These are phyloP conservation scores for Ustilago sp. DNA, from an alignment of 1,284 basidiomycete genomes.

Conservation along the genomic window DNA sequence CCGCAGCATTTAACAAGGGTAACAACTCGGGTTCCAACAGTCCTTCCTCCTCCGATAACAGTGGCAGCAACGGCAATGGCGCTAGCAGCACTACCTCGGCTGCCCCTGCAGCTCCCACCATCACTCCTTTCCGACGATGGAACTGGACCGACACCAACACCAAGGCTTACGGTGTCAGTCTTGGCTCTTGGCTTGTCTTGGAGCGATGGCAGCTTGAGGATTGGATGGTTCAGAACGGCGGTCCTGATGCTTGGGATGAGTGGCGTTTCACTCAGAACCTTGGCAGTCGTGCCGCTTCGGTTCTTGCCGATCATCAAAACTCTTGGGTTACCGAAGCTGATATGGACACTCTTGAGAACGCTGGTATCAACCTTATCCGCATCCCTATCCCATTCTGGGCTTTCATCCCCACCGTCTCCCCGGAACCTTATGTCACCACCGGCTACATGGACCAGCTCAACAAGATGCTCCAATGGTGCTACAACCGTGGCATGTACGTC, in stretches of 20 bases:
- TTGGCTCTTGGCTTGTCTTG: conserved; percentile 67
- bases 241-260: conserved; percentile 69
- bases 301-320: conserved; percentile 68
- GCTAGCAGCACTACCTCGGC: conserved; percentile 16
- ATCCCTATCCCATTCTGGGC: conserved; percentile 70
- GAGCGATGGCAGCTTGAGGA: conserved; percentile 71
- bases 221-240: conserved; percentile 69
- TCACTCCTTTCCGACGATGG: conserved; percentile 60
- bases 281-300: conserved; percentile 50
- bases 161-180: conserved; percentile 65
- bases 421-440: conserved; percentile 58
- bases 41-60: conserved; percentile 8
- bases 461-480: conserved; percentile 64
- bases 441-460: conserved; percentile 58
- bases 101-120: conserved; percentile 22
- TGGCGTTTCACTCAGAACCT: conserved; percentile 66
- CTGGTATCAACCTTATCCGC: conserved; percentile 69
- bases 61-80: conserved; percentile 2
- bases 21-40: conserved; percentile 16
- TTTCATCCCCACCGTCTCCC: conserved; percentile 58
- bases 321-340: conserved; percentile 70
- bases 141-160: conserved; percentile 64
- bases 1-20: conserved; percentile 11
- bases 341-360: conserved; percentile 63
- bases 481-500: conserved; percentile 70